Evolutionary conservation across 2,329 filamentous ascomycete species (phyloP).

Genomic region (Talaromyces sp.): DNA sequence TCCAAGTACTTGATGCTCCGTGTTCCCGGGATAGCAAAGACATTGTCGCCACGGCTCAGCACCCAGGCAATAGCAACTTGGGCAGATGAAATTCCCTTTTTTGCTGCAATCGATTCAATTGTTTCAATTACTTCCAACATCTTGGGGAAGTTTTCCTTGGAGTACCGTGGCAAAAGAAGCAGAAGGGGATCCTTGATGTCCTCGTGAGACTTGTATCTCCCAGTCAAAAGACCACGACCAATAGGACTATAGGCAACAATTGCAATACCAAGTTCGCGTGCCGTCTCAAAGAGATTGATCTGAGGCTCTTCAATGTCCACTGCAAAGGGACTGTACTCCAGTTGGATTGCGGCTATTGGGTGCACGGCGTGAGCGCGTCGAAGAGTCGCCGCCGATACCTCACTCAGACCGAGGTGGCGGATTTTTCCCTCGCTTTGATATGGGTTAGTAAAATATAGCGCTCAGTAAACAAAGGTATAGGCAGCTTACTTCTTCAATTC

Average conservation of each 20-base stretch:
- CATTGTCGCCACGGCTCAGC: constrained; percentile 4
- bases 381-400: constrained; percentile 41
- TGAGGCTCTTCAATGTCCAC: constrained; percentile 44
- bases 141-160: constrained; percentile 46
- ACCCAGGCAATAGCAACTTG: constrained; percentile 51
- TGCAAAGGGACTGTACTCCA: constrained; percentile 50
- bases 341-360: constrained; percentile 46
- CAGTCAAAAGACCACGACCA: constrained; percentile 55
- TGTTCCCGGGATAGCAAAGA: constrained; percentile 9
- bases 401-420: constrained; percentile 45
- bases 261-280: constrained; percentile 54
- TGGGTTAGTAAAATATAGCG: neutral
- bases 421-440: constrained; percentile 44
- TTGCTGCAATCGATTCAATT: constrained; percentile 40
- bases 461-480: neutral
- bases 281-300: constrained; percentile 50
- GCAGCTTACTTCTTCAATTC: constrained; percentile 13
- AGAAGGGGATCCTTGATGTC: constrained; percentile 45
- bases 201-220: constrained; percentile 38
- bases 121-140: constrained; percentile 47
- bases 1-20: constrained; percentile 11
- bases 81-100: constrained; percentile 39
- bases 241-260: constrained; percentile 58
- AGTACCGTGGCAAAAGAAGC: constrained; percentile 43
- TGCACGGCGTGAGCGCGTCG: constrained; percentile 47